Evolutionary conservation across 1,284 basidiomycete genomes (phyloP).

Genomic region (Ustilago cynodontis): DNA sequence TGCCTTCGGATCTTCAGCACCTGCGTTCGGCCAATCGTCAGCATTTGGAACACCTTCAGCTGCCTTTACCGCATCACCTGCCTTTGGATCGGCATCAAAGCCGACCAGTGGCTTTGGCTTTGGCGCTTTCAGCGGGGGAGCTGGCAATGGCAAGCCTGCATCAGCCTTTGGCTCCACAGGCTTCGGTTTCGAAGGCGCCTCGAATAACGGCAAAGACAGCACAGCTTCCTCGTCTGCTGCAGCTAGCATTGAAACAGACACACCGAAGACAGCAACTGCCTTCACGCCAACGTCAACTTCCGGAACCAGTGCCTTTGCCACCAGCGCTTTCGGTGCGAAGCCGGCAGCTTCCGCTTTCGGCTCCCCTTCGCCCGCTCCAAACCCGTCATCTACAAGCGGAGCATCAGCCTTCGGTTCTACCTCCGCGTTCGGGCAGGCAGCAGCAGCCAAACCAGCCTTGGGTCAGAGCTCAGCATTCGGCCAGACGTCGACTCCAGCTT

Average conservation of each 20-base stretch:
- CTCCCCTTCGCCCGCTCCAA: slow-evolving; percentile 17
- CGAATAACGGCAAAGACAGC: slow-evolving; percentile 28
- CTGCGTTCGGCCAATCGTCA: slow-evolving; percentile 48
- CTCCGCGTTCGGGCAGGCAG: slow-evolving; percentile 69
- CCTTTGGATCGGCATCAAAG: slow-evolving; percentile 42
- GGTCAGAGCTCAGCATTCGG: slow-evolving; percentile 53
- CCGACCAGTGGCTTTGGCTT: slow-evolving; percentile 46
- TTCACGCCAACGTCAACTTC: slow-evolving; percentile 12
- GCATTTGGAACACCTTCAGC: slow-evolving; percentile 31
- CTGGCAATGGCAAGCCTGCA: slow-evolving; percentile 25
- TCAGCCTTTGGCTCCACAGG: slow-evolving; percentile 51
- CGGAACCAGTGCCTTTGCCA: slow-evolving; percentile 11
- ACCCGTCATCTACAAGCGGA: slow-evolving; percentile 4
- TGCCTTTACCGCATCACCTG: slow-evolving; percentile 19
- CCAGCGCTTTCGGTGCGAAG: slow-evolving; percentile 29
- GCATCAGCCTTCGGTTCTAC: slow-evolving; percentile 64
- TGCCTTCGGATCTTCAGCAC: slow-evolving; percentile 48
- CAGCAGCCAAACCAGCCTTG: slow-evolving; percentile 51
- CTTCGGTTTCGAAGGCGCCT: slow-evolving; percentile 37
- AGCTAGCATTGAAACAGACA: slow-evolving; percentile 21
- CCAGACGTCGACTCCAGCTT: slow-evolving; percentile 45
- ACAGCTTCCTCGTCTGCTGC: slow-evolving; percentile 17
- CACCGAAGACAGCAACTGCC: slow-evolving; percentile 20
- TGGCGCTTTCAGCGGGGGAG: slow-evolving; percentile 44
- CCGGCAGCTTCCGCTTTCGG: slow-evolving; percentile 31